Evolutionary conservation across 306 rosid genomes (phyloP).

Genomic region (Fragaria ananassa): DNA sequence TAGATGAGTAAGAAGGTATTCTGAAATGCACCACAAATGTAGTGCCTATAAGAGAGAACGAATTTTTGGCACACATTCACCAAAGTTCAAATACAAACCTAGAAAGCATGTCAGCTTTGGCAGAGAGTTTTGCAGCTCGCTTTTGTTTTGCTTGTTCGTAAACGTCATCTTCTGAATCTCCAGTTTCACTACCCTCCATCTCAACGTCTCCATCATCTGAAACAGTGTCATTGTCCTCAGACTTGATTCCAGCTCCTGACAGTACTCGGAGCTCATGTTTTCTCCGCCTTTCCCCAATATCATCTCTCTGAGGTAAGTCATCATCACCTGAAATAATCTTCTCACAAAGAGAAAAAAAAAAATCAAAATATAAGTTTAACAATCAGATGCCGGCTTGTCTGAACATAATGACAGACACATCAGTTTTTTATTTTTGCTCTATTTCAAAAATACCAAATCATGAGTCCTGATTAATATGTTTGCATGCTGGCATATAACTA

Average conservation of each 20-base stretch:
- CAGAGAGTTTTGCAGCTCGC: conserved; percentile 59
- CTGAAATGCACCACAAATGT: neutral
- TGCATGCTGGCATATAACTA: neutral
- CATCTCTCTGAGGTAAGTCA: conserved; percentile 81
- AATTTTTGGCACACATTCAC: neutral
- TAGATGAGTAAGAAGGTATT: neutral
- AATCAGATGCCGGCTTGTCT: neutral
- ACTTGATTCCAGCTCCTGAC: conserved; percentile 61
- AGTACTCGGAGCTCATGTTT: conserved; percentile 59
- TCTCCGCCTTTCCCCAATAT: conserved; percentile 68
- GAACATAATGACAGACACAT: neutral
- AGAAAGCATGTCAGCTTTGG: conserved; percentile 49
- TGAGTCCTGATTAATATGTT: neutral
- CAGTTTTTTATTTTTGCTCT: neutral
- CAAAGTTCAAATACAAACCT: conserved; percentile 38
- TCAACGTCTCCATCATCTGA: conserved; percentile 33
- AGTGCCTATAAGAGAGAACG: neutral
- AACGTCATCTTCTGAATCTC: conserved; percentile 63
- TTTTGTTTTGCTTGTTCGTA: conserved; percentile 54
- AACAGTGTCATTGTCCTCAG: conserved; percentile 36
- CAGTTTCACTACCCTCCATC: conserved; percentile 39
- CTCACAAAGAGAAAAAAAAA: conserved; percentile 8
- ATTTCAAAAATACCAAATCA: neutral
- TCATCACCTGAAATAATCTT: conserved; percentile 89
- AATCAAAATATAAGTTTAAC: neutral